Evolutionary conservation across 345 rosid species (phyloP).

Genomic region (Eucalyptus polybractea): DNA sequence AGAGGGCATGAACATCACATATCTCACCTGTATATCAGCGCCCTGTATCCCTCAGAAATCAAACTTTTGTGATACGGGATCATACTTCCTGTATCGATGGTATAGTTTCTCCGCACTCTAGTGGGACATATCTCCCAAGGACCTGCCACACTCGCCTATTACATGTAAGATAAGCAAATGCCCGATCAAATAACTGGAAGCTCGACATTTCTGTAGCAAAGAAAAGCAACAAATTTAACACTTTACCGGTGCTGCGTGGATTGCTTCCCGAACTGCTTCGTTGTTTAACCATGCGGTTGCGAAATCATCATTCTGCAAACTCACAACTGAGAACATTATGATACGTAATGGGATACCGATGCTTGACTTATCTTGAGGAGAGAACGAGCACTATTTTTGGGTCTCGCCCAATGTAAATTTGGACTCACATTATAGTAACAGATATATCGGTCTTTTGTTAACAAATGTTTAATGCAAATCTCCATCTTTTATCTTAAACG

Average conservation of each 20-base stretch:
- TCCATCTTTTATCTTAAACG: neutral
- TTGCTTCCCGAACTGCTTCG: constrained; percentile 26
- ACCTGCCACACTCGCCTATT: constrained; percentile 2
- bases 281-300: constrained; percentile 38
- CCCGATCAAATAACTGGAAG: neutral
- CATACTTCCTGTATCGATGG: constrained; percentile 7
- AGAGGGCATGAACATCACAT: neutral
- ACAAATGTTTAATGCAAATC: neutral
- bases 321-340: neutral
- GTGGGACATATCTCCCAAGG: neutral
- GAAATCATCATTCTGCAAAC: constrained; percentile 26
- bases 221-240: neutral
- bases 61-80: constrained; percentile 20
- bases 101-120: neutral
- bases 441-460: neutral
- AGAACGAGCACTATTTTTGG: neutral
- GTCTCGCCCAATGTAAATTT: neutral
- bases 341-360: neutral
- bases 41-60: constrained; percentile 20
- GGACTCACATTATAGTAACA: neutral
- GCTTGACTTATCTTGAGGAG: neutral
- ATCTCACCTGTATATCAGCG: constrained; percentile 24
- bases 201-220: neutral
- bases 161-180: neutral
- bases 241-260: constrained; percentile 34